These are phyloP conservation scores for Rubroboletus satanas DNA, from an alignment of 768 basidiomycete genomes.

Conservation along the genomic window DNA sequence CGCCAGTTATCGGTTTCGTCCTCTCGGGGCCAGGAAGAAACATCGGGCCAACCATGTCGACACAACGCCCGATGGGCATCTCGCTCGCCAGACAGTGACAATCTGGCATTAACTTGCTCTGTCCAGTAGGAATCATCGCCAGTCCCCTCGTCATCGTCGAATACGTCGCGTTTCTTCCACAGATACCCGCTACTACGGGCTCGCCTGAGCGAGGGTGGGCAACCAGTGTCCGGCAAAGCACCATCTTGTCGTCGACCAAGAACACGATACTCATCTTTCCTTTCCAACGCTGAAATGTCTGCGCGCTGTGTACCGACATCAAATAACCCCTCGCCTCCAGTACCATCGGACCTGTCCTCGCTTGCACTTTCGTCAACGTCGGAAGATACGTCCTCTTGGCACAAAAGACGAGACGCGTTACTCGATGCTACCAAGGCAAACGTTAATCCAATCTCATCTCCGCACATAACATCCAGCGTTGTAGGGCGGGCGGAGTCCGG, in stretches of 20 bases:
- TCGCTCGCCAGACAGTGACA: neutral
- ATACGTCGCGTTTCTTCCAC: neutral
- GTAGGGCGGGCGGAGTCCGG: neutral
- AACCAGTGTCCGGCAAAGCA: neutral
- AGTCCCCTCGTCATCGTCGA: neutral
- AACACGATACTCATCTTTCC: neutral
- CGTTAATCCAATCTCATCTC: neutral
- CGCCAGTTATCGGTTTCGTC: conserved; percentile 14
- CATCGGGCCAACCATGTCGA: neutral
- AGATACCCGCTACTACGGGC: neutral
- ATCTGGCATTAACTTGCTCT: conserved; percentile 6
- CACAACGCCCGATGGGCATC: neutral
- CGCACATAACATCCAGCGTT: neutral
- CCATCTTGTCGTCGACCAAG: neutral
- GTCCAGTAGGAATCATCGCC: conserved; percentile 7
- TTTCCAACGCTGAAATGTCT: neutral
- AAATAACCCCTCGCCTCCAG: neutral
- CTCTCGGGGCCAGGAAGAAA: neutral
- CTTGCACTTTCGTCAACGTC: neutral
- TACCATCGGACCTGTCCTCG: neutral
- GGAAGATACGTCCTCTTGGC: neutral
- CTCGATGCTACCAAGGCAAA: neutral
- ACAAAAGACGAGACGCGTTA: neutral
- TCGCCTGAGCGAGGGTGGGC: neutral
- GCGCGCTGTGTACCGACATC: neutral